Percentiles rank a stretch among this genome's conserved stretches.
Evolutionary conservation across 116 monocot species (phyloP).

Genomic region (Trichopus zeylanicus): DNA sequence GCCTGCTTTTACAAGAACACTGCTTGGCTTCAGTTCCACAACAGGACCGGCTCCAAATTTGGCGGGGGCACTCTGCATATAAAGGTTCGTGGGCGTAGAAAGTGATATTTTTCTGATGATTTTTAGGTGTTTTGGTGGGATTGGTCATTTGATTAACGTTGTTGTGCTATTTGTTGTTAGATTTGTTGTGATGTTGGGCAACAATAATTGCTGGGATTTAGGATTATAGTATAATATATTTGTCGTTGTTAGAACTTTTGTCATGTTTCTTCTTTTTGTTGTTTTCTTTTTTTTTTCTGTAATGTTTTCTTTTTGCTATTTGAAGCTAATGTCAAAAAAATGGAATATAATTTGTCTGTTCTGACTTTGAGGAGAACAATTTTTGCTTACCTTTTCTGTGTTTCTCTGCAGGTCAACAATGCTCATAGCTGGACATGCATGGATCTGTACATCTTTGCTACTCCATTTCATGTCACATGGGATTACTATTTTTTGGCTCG

Average conservation of each 20-base stretch:
- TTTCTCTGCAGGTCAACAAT: conserved; percentile 22
- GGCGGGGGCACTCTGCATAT: conserved; percentile 66
- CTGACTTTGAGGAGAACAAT: not conserved
- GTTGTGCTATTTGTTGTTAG: not conserved
- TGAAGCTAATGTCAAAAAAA: too few relatives aligned
- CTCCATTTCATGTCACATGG: conserved; percentile 68
- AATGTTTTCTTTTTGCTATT: too few relatives aligned
- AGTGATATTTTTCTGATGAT: not conserved
- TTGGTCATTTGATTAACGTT: not conserved
- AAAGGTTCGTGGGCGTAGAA: conserved; percentile 30
- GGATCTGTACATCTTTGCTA: conserved; percentile 76
- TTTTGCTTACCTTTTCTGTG: not conserved
- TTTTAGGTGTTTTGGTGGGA: not conserved
- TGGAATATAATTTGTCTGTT: too few relatives aligned
- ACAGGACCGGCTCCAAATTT: conserved; percentile 20
- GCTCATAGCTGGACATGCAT: conserved; percentile 80
- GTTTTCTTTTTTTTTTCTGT: too few relatives aligned
- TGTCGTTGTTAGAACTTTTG: too few relatives aligned
- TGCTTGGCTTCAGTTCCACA: conserved; percentile 52
- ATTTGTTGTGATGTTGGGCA: not conserved
- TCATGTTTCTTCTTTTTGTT: too few relatives aligned
- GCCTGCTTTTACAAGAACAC: conserved; percentile 71
- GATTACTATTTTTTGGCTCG: conserved; percentile 64
- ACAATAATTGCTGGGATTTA: too few relatives aligned
- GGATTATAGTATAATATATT: too few relatives aligned